phyloP scores from a whole-genome alignment of 139 green algal species.

The Coccomyxa sp. region DNA sequence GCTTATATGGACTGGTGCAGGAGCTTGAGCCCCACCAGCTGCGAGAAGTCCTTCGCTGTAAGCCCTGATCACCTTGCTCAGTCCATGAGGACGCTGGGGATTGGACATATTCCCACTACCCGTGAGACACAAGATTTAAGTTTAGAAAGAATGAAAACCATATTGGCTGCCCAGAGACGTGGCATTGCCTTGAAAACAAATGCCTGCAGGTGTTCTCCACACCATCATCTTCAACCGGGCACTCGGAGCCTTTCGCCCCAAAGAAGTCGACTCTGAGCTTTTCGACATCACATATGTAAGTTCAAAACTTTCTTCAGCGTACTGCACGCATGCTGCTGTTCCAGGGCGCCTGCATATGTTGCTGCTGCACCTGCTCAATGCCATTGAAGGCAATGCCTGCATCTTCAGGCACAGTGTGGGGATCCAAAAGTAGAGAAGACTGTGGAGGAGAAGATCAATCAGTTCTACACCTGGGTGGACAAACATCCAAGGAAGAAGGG shows the following conservation, averaged over 20 bases:
- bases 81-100: background rate
- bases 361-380: background rate
- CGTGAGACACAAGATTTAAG: background rate
- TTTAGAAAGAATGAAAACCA: background rate
- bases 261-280: conserved; percentile 85
- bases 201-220: conserved; percentile 72
- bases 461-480: conserved; percentile 57
- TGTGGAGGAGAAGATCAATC: conserved; percentile 68
- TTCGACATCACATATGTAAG: conserved; percentile 92
- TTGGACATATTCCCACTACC: background rate
- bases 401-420: conserved; percentile 69
- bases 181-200: background rate
- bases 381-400: background rate
- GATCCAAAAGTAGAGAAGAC: conserved; percentile 54
- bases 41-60: conserved; percentile 74
- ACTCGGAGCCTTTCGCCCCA: conserved; percentile 73
- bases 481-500: conserved; percentile 37
- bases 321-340: background rate
- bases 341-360: no score
- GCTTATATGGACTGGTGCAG: conserved; percentile 28
- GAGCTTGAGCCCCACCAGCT: conserved; percentile 73
- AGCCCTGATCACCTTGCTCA: conserved; percentile 2
- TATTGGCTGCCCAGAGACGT: background rate
- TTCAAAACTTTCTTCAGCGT: background rate
- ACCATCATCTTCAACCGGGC: conserved; percentile 93